Percentiles rank a stretch among this genome's conserved stretches.
phyloP scores from a whole-genome alignment of 2,329 filamentous ascomycete genomes.

The Diaporthe destruens region DNA sequence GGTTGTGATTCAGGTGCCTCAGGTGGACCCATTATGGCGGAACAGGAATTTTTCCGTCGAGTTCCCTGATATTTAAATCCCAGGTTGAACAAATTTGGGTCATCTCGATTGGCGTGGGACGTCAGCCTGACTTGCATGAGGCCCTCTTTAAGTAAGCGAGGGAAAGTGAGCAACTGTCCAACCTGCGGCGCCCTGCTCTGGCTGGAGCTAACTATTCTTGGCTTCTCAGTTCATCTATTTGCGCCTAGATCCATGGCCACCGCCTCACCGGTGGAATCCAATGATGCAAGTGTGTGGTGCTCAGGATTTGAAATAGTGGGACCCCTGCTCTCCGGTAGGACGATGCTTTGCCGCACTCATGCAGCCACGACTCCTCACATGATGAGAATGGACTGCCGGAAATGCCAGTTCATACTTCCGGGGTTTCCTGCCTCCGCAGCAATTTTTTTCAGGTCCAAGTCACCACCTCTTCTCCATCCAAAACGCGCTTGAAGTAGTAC shows the following conservation, averaged over 20 bases:
- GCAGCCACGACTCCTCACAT: slow-evolving; percentile 33
- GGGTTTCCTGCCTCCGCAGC: not conserved
- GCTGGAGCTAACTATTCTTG: slow-evolving; percentile 1
- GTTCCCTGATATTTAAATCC: not conserved
- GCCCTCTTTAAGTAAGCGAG: not conserved
- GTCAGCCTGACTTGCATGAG: not conserved
- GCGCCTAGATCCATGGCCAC: slow-evolving; percentile 9
- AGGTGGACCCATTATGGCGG: not conserved
- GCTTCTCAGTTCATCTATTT: not conserved
- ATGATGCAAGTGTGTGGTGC: slow-evolving; percentile 27
- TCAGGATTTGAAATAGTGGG: slow-evolving; percentile 32
- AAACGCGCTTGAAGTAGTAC: not conserved
- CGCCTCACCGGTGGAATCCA: slow-evolving; percentile 10
- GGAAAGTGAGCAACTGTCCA: not conserved
- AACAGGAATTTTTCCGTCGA: not conserved
- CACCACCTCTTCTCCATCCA: not conserved
- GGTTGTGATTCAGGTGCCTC: not conserved
- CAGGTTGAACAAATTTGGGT: not conserved
- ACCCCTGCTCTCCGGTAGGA: not conserved
- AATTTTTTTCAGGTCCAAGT: not conserved
- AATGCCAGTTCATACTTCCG: slow-evolving; percentile 12
- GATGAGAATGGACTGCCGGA: slow-evolving; percentile 24
- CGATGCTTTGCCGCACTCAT: slow-evolving; percentile 29
- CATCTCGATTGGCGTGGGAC: not conserved
- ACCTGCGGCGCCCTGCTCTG: not conserved